Base-by-base conservation (phyloP, 1,139 yeast genomes). In the Kluyveromyces sp. region DNA sequence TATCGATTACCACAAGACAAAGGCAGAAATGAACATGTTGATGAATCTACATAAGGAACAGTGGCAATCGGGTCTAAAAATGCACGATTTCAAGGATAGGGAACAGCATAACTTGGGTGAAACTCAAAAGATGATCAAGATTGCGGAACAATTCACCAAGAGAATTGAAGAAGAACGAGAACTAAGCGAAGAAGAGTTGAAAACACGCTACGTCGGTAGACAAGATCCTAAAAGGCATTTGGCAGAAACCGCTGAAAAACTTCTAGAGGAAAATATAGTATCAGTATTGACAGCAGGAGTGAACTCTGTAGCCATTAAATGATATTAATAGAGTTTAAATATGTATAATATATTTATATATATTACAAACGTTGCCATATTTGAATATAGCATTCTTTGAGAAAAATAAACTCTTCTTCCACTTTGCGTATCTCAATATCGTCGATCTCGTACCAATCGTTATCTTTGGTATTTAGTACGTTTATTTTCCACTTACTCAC, bases 141-240 rank as follows among this genome's bases (percentile, higher is more conserved):
- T 92, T 53, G 97, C 98, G 10, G 84, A 84, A 58, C 85, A 82
- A 59, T 94, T 94, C 66, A 89, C 92, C 43, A 83, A 83, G 62
- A 78, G 97, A 63, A 94, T 94, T 43, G 84, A 83, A 58, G 98
- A 94, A 68, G 98, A 94, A 65, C 83, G 84, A 63, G 96, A 88
- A 56, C 73, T 92, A 57, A 72, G 81, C 48, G 95, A 87, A 59
- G 97, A 88, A 38, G 95, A 87, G 43, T 77, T 90, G 59, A 88
- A 88, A 67, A 92, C 97, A 7, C 80, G 98, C 64, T 94, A 90
- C 61, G 97, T 94, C 32, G 99, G 99, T 57, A 90, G 89, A 65
- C 97, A 92, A 68, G 98, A 94, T 67, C 99, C 98, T 43, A 94
- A 94, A 79, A 92, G 92, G 71, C 99, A 94, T 71, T 74, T 94